Percentiles rank a stretch among this genome's conserved stretches.
Evolutionary conservation across 345 rosid genomes (phyloP).

Genomic region (Geranium brycei): DNA sequence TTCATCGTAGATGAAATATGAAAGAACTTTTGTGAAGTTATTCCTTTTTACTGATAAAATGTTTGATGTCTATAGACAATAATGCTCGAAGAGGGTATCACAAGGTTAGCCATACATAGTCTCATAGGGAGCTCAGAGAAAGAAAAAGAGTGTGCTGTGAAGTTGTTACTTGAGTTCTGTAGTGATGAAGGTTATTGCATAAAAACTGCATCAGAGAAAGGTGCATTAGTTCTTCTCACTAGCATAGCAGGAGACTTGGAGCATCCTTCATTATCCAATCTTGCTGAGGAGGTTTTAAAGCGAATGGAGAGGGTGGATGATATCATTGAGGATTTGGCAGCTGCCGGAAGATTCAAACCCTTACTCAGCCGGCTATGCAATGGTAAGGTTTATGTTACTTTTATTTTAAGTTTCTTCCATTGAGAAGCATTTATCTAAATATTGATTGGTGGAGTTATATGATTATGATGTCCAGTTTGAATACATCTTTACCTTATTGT

Average conservation of each 20-base stretch:
- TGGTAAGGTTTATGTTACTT: constrained; percentile 14
- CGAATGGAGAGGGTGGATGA: constrained; percentile 22
- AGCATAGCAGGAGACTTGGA: constrained; percentile 32
- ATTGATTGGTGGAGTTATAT: not conserved
- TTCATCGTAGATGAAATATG: not conserved
- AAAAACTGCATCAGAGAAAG: constrained; percentile 27
- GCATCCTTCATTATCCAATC: constrained; percentile 26
- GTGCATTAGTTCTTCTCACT: constrained; percentile 33
- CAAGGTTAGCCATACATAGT: constrained; percentile 27
- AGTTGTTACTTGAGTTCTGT: constrained; percentile 26
- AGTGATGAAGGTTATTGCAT: constrained; percentile 24
- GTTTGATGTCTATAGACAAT: constrained; percentile 16
- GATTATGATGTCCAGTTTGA: not conserved
- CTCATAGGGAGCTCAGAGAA: constrained; percentile 32
- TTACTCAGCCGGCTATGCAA: constrained; percentile 18
- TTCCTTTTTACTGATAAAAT: not conserved
- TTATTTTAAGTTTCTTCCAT: not conserved
- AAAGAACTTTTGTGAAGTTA: not conserved
- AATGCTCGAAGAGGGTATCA: constrained; percentile 36
- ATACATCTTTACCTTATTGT: not conserved
- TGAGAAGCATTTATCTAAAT: not conserved
- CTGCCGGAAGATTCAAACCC: constrained; percentile 38
- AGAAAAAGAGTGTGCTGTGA: constrained; percentile 28
- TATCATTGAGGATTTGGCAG: constrained; percentile 22
- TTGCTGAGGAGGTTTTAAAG: constrained; percentile 28